These are phyloP conservation scores for Diaporthe vaccinii DNA, from an alignment of 2,329 filamentous ascomycete genomes.

Conservation along the genomic window DNA sequence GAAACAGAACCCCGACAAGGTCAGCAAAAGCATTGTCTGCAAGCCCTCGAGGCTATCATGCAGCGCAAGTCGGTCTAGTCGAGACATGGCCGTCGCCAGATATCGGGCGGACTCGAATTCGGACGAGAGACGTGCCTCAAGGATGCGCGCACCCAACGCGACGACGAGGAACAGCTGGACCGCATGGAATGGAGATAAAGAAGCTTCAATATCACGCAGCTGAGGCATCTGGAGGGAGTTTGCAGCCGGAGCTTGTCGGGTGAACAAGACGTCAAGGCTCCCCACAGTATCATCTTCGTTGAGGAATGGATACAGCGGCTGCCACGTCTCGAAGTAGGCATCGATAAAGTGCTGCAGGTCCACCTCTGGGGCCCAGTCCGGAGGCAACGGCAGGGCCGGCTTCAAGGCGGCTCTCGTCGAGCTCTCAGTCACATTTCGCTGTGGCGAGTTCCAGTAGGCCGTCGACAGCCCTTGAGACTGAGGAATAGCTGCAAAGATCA, in stretches of 20 bases:
- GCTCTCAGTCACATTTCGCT: not conserved
- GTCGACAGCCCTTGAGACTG: conserved; percentile 41
- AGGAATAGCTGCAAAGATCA: conserved; percentile 45
- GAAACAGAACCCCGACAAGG: conserved; percentile 45
- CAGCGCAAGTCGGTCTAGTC: conserved; percentile 44
- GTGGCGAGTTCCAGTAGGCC: conserved; percentile 24
- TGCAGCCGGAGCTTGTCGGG: conserved; percentile 40
- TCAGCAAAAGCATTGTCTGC: conserved; percentile 46
- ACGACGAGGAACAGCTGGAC: conserved; percentile 47
- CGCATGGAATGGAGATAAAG: conserved; percentile 39
- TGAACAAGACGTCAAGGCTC: conserved; percentile 44
- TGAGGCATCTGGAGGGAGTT: conserved; percentile 44
- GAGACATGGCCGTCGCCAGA: conserved; percentile 45
- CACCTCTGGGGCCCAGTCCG: conserved; percentile 40
- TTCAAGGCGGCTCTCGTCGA: conserved; percentile 9
- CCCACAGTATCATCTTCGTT: conserved; percentile 45
- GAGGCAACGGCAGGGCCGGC: conserved; percentile 31
- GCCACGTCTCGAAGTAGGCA: conserved; percentile 47
- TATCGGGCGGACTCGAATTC: conserved; percentile 46
- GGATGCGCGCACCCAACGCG: conserved; percentile 45
- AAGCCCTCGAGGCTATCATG: conserved; percentile 46
- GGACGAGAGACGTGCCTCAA: conserved; percentile 44
- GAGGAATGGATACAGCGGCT: conserved; percentile 48
- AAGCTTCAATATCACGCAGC: conserved; percentile 41
- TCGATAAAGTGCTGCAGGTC: conserved; percentile 44